Base-by-base conservation (phyloP, 139 green algal genomes). In the Volvox reticuliferus region DNA sequence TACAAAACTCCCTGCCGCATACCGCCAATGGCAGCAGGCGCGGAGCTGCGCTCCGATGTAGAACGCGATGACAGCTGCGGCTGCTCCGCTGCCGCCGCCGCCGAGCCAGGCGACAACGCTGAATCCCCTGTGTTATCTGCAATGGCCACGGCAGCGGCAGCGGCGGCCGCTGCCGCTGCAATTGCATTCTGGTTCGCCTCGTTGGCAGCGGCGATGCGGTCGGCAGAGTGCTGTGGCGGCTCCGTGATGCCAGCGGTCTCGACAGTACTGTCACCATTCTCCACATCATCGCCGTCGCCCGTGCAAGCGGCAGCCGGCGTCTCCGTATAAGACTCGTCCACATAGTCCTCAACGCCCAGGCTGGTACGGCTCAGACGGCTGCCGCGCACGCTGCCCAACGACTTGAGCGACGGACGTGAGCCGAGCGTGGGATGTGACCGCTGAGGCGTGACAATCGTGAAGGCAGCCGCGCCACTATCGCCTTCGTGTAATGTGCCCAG, bases 281-380 rank as follows among this genome's bases (percentile, higher is more conserved):
- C 33, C 20, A 37, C n/a, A 37, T 22, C 37, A 32, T 33, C 78
- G 36, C 20, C 36, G 24, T 65, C 78, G 17, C 20, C 78, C 5
- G 26, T n/a, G 24, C 13, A 1, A 14, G 79, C 79, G 24, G 79
- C 32, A 14, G 44, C 21, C 12, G 22, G 79, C 24, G 22, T n/a
- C 1, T 28, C 81, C 62, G 84, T 50, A 71, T 89, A 89, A 1
- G 37, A 24, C 18, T 89, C 84, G 36, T 89, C 84, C 37, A 89
- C 84, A 12, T 82, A 89, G 69, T 89, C 84, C 69, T 82, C 84
- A 12, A 68, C 22, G 17, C 17, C 37, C 28, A 90, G 19, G 50
- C 73, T 90, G 73, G 6, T 83, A 69, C 86, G 86, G 73, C 86
- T 90, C 26, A 90, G 73, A 55, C 86, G 86, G 71, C 71, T 84